Evolutionary conservation across 2,329 filamentous ascomycete species (phyloP), one percentile per base, ranked within the genome.

Genomic region (Colletotrichum graminicola): DNA sequence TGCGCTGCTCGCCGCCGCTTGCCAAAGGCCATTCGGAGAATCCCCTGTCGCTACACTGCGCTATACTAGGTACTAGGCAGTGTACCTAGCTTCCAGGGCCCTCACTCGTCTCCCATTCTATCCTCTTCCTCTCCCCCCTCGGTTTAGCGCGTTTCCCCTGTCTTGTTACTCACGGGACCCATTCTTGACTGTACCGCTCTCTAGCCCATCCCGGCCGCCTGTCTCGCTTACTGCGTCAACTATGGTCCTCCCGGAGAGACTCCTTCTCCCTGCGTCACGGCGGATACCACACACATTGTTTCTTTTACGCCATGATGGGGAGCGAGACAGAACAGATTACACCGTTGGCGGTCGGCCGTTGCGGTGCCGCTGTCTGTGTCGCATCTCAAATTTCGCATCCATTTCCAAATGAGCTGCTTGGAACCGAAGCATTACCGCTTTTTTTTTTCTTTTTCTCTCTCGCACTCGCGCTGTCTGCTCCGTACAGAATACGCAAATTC

Each of bases 261-360:
- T 41, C 56, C 62, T 61, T 51, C 63, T 71, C 67, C 67, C 63
- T 71, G 67, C 67, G 56, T 71, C 63, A 62, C 26, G 36, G 57
- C 61, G 63, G 60, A 52, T 52, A 55, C 56, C 36, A n/a, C 39
- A n/a, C 39, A 36, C 43, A 26, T 32, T 52, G 49, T 59, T 57
- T 26, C 60, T 67, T 60, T 55, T 60, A 47, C 63, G 39, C 23
- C 49, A 52, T 59, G 21, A 45, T 55, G 56, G 62, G 41, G 54
- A 51, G 26, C 21, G 32, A 66, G 62, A 69, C 34, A 66, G 16
- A 32, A 18, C 43, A 36, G 34, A 52, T 49, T 29, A 23, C 41
- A 34, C n/a, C n/a, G 45, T 60, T 54, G 54, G 18, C 55, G 34
- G 63, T 32, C 34, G 43, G 45, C 67, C 67, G 67, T 70, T 70